Evolutionary conservation across 805 yeast species (phyloP).

Genomic region (Suhomyces pyralidae): DNA sequence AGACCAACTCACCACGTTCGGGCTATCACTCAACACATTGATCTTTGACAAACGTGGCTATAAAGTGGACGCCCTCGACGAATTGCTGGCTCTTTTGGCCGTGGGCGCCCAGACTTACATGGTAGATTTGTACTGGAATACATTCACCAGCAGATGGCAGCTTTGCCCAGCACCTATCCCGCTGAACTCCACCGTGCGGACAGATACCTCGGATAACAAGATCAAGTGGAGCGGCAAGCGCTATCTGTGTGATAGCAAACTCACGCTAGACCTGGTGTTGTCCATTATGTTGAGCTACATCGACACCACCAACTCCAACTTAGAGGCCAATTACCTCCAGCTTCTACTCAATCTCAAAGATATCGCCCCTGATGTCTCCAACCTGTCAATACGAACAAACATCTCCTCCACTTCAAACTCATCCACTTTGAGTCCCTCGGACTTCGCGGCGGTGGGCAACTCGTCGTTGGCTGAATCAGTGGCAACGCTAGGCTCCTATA

Average conservation of each 20-base stretch:
- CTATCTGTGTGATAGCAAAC: slow-evolving; percentile 28
- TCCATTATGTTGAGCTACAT: slow-evolving; percentile 17
- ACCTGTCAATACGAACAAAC: slow-evolving; percentile 11
- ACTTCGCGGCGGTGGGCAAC: slow-evolving; percentile 21
- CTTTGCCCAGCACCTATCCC: slow-evolving; percentile 50
- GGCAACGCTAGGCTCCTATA: slow-evolving; percentile 12
- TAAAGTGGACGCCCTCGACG: slow-evolving; percentile 12
- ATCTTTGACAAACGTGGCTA: slow-evolving; percentile 28
- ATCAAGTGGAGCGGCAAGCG: slow-evolving; percentile 26
- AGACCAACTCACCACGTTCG: slow-evolving; percentile 31
- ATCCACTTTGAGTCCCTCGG: not conserved
- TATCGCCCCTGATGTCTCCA: not conserved
- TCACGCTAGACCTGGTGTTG: slow-evolving; percentile 24
- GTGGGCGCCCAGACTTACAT: slow-evolving; percentile 47
- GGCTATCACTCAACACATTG: slow-evolving; percentile 28
- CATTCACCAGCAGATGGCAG: slow-evolving; percentile 45
- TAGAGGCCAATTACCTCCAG: slow-evolving; percentile 33
- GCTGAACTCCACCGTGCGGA: slow-evolving; percentile 18
- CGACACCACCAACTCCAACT: slow-evolving; percentile 27
- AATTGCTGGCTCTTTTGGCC: slow-evolving; percentile 23
- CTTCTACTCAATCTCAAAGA: slow-evolving; percentile 24
- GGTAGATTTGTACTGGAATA: slow-evolving; percentile 58
- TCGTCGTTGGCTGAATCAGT: slow-evolving; percentile 26
- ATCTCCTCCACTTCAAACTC: not conserved
- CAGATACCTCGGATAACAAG: slow-evolving; percentile 7